These are phyloP conservation scores for Polygonum maritimum DNA, from an alignment of 148 eudicot species.

Conservation along the genomic window DNA sequence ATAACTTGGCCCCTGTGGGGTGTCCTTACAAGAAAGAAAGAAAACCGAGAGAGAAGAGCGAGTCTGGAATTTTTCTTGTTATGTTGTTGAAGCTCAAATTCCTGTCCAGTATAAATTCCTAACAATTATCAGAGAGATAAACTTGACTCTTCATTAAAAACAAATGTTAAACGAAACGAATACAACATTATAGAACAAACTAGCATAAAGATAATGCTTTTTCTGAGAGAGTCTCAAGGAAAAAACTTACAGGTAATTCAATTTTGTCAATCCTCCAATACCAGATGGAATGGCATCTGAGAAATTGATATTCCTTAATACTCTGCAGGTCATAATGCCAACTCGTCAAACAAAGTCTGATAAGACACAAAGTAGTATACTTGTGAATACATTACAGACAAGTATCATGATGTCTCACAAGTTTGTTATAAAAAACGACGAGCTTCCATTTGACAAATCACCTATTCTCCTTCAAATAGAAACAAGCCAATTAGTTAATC, in stretches of 20 bases:
- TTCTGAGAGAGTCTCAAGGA: neutral
- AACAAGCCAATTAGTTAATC: neutral
- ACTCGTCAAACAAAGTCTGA: neutral
- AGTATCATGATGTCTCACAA: conserved; percentile 2
- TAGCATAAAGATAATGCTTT: neutral
- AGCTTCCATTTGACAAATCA: conserved; percentile 12
- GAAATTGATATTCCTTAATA: conserved; percentile 61
- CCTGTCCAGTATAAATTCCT: conserved; percentile 31
- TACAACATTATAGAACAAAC: neutral
- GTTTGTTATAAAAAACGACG: conserved; percentile 12
- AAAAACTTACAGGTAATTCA: conserved; percentile 52
- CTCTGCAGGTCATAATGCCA: conserved; percentile 24
- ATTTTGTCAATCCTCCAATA: conserved; percentile 36
- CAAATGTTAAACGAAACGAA: neutral
- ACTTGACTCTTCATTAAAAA: no score
- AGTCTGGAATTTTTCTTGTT: conserved; percentile 37
- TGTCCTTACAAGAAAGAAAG: conserved; percentile 52
- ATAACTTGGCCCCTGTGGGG: no score
- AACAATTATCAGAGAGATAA: no score
- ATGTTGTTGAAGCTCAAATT: conserved; percentile 86
- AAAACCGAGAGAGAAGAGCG: conserved; percentile 37
- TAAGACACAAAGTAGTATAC: neutral
- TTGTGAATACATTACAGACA: no score
- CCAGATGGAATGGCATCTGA: conserved; percentile 55
- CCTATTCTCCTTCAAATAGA: conserved; percentile 17